Evolutionary conservation across 805 yeast species (phyloP), one percentile per base, ranked within the genome.

Genomic region (Myxozyma geophila): DNA sequence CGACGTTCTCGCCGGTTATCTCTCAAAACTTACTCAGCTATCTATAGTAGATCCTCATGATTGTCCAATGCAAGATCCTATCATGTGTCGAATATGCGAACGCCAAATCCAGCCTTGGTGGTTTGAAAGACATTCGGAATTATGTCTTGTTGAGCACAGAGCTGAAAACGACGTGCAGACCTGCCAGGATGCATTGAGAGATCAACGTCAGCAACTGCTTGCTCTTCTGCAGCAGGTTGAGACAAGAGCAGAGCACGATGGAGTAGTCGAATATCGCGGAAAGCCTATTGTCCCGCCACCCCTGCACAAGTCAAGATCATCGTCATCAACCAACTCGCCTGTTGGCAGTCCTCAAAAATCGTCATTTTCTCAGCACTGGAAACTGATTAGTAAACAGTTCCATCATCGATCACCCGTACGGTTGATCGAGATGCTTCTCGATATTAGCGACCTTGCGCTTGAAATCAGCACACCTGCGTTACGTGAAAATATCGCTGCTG

Each of bases 61-160:
- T 52, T 60, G 39, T 19, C 69, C 69, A 12, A 56, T 57, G 59
- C 67, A 63, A 46, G 67, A 62, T n/a, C 62, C 64, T 1, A 49
- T 89, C 43, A 78, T 95, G 39, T 95, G 99, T 75, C 82, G 97
- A 54, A 92, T 95, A 35, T 95, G 99, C 76, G 99, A 95, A 72
- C 85, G 86, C 37, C 83, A 83, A 54, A 86, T 92, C n/a, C 97
- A 96, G 3, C 89, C 92, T 3, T 95, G 99, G 99, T 95, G 96
- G 88, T 80, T 95, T 46, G 99, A 93, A 70, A 83, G 87, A 55
- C 99, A 95, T 76, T 87, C 93, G 0, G 95, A 92, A 72, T 78
- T 89, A 53, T 95, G 99, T 71, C 80, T 89, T 36, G 83, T 90
- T 41, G 98, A 92, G 74, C 96, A 92, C 76, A 83, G 86, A 70